phyloP scores from a whole-genome alignment of 495 filamentous ascomycete genomes.

The Podospora pseudopauciseta region DNA sequence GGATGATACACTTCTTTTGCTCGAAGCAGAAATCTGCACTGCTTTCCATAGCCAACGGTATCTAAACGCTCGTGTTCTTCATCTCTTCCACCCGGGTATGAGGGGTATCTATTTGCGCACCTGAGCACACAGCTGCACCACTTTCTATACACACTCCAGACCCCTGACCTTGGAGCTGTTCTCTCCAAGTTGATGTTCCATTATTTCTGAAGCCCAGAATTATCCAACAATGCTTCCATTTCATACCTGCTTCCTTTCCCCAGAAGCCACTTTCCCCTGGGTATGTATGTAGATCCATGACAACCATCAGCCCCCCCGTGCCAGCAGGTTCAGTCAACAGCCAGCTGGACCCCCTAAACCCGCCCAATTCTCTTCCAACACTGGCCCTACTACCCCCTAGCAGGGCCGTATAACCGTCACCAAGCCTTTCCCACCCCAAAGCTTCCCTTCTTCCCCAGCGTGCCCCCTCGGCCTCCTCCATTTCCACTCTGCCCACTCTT shows the following conservation, averaged over 20 bases:
- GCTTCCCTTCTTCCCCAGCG: neutral
- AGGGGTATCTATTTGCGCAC: no score
- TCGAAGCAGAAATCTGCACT: no score
- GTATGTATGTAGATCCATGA: neutral
- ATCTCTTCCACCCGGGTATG: no score
- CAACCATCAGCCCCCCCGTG: neutral
- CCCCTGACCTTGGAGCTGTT: no score
- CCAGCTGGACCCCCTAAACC: neutral
- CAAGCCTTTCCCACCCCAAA: slow-evolving; percentile 6
- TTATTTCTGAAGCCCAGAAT: no score
- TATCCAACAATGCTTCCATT: neutral
- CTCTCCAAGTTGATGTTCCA: no score
- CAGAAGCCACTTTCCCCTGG: neutral
- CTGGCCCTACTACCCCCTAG: neutral
- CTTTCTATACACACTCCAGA: no score
- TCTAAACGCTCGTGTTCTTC: no score
- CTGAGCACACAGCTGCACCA: no score
- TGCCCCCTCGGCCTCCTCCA: neutral
- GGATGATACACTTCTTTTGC: no score
- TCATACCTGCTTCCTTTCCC: neutral
- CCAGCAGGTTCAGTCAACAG: neutral
- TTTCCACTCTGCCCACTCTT: neutral
- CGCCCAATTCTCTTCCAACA: no score
- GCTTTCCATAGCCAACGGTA: no score
- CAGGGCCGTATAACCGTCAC: slow-evolving; percentile 11